Base-by-base conservation (phyloP, 805 yeast species). In the Saccharomycopsis oosterbeekiorum region DNA sequence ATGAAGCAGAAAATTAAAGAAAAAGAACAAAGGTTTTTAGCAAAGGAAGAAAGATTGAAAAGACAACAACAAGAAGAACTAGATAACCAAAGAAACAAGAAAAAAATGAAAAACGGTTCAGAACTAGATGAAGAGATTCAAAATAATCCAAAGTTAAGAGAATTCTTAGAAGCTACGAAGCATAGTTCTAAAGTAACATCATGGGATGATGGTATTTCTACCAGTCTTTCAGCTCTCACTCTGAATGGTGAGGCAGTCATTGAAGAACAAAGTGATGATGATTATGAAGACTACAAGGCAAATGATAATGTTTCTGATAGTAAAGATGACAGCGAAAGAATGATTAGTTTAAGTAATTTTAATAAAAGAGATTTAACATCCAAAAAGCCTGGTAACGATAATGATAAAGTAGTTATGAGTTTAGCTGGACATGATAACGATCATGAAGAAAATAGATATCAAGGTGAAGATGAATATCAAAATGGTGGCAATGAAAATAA, bases 161-260 rank as follows among this genome's bases (percentile, higher is more conserved):
- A 94, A 70, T 93, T 81, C 66, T 78, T 93, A 72, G 88, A 88
- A 65, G 87, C 88, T 4, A 87, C 89, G 84, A 88, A 88, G 67
- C 93, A 96, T 0, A 74, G 86, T 4, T 75, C 80, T 40, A 86
- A 86, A 69, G 80, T 80, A 3, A 81, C 84, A 66, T 84, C 96
- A 0, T 89, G 96, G 93, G 89, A 88, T 66, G 75, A 77, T 41
- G 70, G 75, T 29, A 81, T 78, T 5, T 78, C 74, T 67, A 77
- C 75, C 9, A 65, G 1, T 66, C 58, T 9, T 50, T 41, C 21
- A 4, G 2, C 12, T 10, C 15, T 17, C 17, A 5, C 37, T 14
- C 17, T 36, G 12, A 40, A 37, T 24, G 57, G 12, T 14, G 4
- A n/a, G 10, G 40, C 15, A 41, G 41, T 69, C 4, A 69, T 72